Percentiles rank a stretch among this genome's conserved stretches.
Conservation (phyloP, 2,329 filamentous ascomycete species). For the Laburnicola sp. region DNA sequence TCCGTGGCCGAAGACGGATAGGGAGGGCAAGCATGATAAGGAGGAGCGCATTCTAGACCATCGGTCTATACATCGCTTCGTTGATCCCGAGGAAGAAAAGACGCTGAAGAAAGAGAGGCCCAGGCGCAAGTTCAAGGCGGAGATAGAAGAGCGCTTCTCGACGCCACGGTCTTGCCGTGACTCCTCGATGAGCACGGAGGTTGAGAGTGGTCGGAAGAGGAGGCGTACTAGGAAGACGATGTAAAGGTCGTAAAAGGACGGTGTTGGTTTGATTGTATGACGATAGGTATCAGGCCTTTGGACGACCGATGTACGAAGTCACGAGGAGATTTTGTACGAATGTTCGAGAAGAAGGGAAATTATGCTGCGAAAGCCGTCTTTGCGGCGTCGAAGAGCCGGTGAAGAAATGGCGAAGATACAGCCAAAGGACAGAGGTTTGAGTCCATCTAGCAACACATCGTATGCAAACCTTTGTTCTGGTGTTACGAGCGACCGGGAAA, state of each 20-base stretch:
- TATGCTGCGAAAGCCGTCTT: no score
- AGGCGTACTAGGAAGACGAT: constrained; percentile 36
- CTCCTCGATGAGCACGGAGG: constrained; percentile 22
- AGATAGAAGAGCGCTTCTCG: constrained; percentile 29
- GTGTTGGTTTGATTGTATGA: no score
- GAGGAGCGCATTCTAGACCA: constrained; percentile 76
- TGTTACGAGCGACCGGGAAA: no score
- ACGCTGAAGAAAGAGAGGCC: constrained; percentile 36
- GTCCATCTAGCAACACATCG: no score
- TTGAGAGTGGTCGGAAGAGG: constrained; percentile 28
- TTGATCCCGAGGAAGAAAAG: constrained; percentile 68
- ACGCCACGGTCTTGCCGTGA: constrained; percentile 33
- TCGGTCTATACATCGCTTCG: constrained; percentile 81
- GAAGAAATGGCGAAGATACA: no score
- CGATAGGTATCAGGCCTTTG: neutral
- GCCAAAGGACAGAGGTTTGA: no score
- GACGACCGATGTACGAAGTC: neutral
- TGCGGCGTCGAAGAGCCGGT: no score
- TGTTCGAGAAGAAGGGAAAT: no score
- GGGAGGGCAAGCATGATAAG: constrained; percentile 71
- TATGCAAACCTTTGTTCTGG: no score
- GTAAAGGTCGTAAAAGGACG: no score
- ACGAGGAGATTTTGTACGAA: no score
- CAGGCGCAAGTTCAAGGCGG: constrained; percentile 28
- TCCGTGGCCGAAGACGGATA: constrained; percentile 93